Conservation (phyloP, 2,329 filamentous ascomycete species). For the Incumbomyces lentus region DNA sequence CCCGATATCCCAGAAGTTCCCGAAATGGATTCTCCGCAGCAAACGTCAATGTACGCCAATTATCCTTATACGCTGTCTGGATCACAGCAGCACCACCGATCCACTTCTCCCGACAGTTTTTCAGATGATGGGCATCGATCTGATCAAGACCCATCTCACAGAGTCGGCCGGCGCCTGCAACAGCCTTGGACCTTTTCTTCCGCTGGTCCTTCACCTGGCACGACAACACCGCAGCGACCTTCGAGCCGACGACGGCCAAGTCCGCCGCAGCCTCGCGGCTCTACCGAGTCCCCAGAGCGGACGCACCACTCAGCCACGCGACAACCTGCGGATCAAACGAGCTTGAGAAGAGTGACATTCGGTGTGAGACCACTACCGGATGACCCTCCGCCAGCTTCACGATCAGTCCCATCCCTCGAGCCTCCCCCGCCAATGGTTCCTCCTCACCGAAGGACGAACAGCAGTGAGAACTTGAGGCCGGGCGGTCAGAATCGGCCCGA, state of each 20-base stretch:
- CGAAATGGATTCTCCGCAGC: not conserved
- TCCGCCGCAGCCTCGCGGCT: constrained; percentile 1
- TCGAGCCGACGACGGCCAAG: constrained; percentile 1
- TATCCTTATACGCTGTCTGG: not conserved
- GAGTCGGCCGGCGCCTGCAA: not conserved
- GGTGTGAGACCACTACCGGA: not conserved
- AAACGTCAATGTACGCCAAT: not conserved
- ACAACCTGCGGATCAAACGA: not conserved
- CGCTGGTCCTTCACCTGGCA: not conserved
- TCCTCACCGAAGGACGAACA: not conserved
- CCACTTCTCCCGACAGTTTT: constrained; percentile 1
- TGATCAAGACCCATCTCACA: constrained; percentile 1
- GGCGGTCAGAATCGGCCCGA: not conserved
- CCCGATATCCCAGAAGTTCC: not conserved
- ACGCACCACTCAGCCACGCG: not conserved
- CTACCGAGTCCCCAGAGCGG: not conserved
- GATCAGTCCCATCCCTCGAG: not conserved
- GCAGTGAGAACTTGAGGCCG: not conserved
- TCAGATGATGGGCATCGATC: constrained; percentile 1
- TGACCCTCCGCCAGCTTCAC: not conserved
- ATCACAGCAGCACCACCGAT: constrained; percentile 1
- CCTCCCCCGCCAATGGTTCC: not conserved
- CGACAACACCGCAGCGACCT: not conserved
- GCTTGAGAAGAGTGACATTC: not conserved
- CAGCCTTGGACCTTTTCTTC: not conserved